A percentile compares a stretch with the other conserved stretches of the same genome.
phyloP scores from a whole-genome alignment of 805 yeast species.

The Vanderwaltozyma yarrowii region DNA sequence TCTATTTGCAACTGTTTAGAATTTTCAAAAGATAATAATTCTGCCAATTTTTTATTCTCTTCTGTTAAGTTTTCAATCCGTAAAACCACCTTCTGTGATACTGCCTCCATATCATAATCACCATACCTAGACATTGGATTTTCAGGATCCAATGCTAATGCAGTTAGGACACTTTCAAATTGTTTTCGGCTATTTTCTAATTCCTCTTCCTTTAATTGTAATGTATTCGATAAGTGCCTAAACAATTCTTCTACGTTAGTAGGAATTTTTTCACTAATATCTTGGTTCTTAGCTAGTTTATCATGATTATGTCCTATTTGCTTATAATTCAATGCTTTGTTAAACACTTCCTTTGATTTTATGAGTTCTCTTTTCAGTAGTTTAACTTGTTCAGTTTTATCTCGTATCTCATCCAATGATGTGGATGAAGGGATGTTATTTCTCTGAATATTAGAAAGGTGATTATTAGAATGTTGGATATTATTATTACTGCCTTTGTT shows the following conservation, averaged over 20 bases:
- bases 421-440: background rate
- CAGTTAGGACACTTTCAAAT: constrained; percentile 52
- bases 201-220: constrained; percentile 40
- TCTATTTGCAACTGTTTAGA: constrained; percentile 61
- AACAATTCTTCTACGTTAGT: constrained; percentile 37
- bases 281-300: background rate
- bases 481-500: too few relatives aligned
- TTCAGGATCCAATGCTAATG: constrained; percentile 41
- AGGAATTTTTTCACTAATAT: constrained; percentile 23
- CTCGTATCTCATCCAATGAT: constrained; percentile 29
- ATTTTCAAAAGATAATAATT: constrained; percentile 63
- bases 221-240: constrained; percentile 36
- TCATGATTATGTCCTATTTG: background rate
- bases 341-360: constrained; percentile 24
- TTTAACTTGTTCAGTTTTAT: constrained; percentile 43
- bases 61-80: constrained; percentile 49
- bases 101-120: constrained; percentile 59
- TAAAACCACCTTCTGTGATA: constrained; percentile 59
- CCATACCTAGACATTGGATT: constrained; percentile 42
- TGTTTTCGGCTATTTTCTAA: constrained; percentile 50
- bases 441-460: too few relatives aligned
- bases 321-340: constrained; percentile 29
- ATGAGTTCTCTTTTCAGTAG: constrained; percentile 37
- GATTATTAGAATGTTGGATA: constrained; percentile 38
- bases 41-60: constrained; percentile 62